Percentiles rank a stretch among this genome's conserved stretches.
phyloP scores from a whole-genome alignment of 768 basidiomycete species.

The Gloeostereum incarnatum region DNA sequence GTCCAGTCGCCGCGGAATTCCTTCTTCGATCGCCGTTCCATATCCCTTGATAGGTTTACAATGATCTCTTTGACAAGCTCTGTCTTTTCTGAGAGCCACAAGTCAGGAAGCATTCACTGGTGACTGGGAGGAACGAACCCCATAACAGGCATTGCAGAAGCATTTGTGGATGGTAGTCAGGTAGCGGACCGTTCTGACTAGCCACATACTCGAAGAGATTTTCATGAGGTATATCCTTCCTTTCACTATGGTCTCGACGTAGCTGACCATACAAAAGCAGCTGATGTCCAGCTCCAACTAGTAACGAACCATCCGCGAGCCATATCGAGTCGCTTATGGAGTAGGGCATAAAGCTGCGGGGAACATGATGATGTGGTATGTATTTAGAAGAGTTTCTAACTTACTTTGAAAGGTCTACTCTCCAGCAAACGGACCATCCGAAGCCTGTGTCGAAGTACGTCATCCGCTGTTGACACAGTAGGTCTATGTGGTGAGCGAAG shows the following conservation, averaged over 20 bases:
- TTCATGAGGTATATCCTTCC: conserved; percentile 15
- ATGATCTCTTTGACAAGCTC: conserved; percentile 82
- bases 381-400: conserved; percentile 16
- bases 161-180: conserved; percentile 92
- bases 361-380: neutral
- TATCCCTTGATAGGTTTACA: conserved; percentile 45
- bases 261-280: conserved; percentile 76
- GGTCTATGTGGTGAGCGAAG: conserved; percentile 65
- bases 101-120: neutral
- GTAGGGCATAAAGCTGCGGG: conserved; percentile 58
- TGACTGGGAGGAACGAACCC: conserved; percentile 42
- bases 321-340: conserved; percentile 88
- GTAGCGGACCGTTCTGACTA: conserved; percentile 74
- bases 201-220: conserved; percentile 81
- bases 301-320: conserved; percentile 74
- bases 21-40: conserved; percentile 17
- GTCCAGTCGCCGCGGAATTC: conserved; percentile 25
- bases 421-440: conserved; percentile 68
- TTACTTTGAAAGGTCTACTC: conserved; percentile 62
- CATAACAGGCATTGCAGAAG: conserved; percentile 86
- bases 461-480: conserved; percentile 92
- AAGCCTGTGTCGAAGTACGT: conserved; percentile 81
- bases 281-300: conserved; percentile 77
- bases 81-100: conserved; percentile 54
- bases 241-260: conserved; percentile 21